Base-by-base conservation (phyloP, 179 eudicot species). In the Heliamphora pulchella region DNA sequence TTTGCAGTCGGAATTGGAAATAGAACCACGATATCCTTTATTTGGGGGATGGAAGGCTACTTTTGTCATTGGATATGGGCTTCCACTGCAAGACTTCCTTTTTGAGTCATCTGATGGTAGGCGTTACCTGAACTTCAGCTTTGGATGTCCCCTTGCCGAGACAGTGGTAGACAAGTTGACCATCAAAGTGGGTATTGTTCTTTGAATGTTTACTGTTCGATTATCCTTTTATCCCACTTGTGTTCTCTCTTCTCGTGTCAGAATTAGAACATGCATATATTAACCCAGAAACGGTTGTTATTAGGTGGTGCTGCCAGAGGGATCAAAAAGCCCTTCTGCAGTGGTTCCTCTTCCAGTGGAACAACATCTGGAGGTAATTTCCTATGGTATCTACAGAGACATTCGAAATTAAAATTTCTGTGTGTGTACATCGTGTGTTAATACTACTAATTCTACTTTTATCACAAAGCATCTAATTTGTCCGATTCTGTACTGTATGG, bases 41-140 rank as follows among this genome's bases (percentile, higher is more conserved):
- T 94, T 96, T 91, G 98, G 99, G 75, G 98, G 99, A 47, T 96
- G 99, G 99, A 94, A 87, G 88, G 85, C 98, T 15, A 91, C 97
- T 73, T 96, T 96, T 90, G 84, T 89, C 80, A 91, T 96, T 80
- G 99, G 99, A 69, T 96, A 96, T 80, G 90, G 91, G 80, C 82
- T 96, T 65, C 99, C 98, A 20, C 76, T 96, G 86, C 88, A 96
- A 84, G 99, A 96, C 86, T 94, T 93, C 80, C 92, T 93, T 64
- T 94, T 83, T 76, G 96, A 91, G 90, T 88, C 93, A 67, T 76
- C 84, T 86, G 94, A 89, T 83, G 99, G 98, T 74, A 86, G 83
- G 53, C 98, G 98, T 57, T 94, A 93, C 87, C 87, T 95, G 76
- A 95, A 93, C 84, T 92, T 92, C 81, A 92, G 87, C 80, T 95